These are phyloP conservation scores for Phytophthora boehmeriae DNA, from an alignment of 352 stramenopile genomes.

Conservation along the genomic window DNA sequence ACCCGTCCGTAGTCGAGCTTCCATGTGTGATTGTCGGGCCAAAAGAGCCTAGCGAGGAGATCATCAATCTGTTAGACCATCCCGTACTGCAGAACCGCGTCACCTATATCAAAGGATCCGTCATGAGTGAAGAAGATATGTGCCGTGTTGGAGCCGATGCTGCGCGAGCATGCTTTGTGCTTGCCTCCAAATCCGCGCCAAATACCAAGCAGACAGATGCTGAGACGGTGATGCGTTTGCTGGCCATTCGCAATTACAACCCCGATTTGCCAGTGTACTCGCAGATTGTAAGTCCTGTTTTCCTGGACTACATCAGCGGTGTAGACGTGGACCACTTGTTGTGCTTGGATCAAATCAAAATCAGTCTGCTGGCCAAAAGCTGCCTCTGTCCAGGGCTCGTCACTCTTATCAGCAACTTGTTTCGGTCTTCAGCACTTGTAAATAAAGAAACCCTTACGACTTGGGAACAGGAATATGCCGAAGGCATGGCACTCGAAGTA, in stretches of 20 bases:
- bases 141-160: conserved; percentile 59
- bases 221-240: conserved; percentile 59
- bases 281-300: conserved; percentile 62
- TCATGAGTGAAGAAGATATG: conserved; percentile 72
- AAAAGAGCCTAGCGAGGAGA: conserved; percentile 52
- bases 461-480: conserved; percentile 63
- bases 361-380: conserved; percentile 68
- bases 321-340: conserved; percentile 59
- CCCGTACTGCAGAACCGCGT: conserved; percentile 64
- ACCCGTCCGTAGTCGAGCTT: conserved; percentile 44
- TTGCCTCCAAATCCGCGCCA: conserved; percentile 51
- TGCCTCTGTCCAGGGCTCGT: conserved; percentile 64
- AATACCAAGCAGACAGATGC: conserved; percentile 51
- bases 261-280: conserved; percentile 61
- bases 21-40: conserved; percentile 64
- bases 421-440: conserved; percentile 48
- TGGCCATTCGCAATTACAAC: conserved; percentile 71
- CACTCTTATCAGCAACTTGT: conserved; percentile 67
- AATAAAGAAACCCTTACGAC: conserved; percentile 21
- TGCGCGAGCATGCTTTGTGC: conserved; percentile 60
- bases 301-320: conserved; percentile 62
- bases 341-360: conserved; percentile 70
- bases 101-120: conserved; percentile 68
- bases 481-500: conserved; percentile 60
- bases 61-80: conserved; percentile 63